Conservation (phyloP, 1,139 yeast species). For the Lodderomyces margitis region DNA sequence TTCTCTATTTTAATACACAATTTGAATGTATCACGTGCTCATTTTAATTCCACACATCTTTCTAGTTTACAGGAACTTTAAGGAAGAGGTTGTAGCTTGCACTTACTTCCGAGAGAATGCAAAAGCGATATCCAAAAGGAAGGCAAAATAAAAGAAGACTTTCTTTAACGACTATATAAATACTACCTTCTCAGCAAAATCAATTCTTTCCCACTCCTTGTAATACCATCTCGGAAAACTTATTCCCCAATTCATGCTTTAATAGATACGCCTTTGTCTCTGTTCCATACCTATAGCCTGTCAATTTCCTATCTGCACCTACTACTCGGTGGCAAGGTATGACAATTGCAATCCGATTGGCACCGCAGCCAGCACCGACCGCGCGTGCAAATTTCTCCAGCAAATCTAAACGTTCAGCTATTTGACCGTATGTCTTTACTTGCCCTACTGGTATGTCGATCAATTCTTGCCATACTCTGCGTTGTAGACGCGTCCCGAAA, state of each 20-base stretch:
- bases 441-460: conserved; percentile 17
- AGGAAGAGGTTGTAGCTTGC: too few species aligned
- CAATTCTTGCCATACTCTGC: conserved; percentile 22
- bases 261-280: conserved; percentile 17
- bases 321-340: conserved; percentile 29
- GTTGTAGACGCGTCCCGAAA: conserved; percentile 25
- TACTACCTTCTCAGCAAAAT: too few species aligned
- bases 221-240: neutral
- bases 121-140: too few species aligned
- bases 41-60: too few species aligned
- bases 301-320: conserved; percentile 17
- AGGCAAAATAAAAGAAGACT: too few species aligned
- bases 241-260: conserved; percentile 11
- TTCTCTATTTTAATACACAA: neutral
- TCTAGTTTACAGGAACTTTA: too few species aligned
- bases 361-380: conserved; percentile 25
- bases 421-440: conserved; percentile 17
- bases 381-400: conserved; percentile 20
- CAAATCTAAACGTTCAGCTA: conserved; percentile 19
- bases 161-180: too few species aligned
- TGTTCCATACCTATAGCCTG: conserved; percentile 26
- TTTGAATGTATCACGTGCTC: too few species aligned
- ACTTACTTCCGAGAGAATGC: too few species aligned
- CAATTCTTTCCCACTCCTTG: neutral
- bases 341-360: conserved; percentile 23